Base-by-base conservation (phyloP, 768 basidiomycete genomes). In the Heimioporus sp. region DNA sequence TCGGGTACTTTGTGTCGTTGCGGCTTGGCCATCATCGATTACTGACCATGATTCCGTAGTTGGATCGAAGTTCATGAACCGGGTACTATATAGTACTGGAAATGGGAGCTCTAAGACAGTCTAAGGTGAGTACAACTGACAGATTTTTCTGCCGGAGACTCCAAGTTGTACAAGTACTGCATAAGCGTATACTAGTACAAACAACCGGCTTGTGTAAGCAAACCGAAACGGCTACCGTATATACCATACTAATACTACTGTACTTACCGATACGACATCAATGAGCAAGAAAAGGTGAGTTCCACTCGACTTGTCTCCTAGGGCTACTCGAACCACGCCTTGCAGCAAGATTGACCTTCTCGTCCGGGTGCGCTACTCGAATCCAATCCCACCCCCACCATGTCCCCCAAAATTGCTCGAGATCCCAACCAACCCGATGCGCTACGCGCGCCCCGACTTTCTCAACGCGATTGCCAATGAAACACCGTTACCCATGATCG, bases 361-460 rank as follows among this genome's bases (percentile, higher is more conserved):
- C 48, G 91, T 96, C 45, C 86, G 92, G 48, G 93, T 96, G 32
- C 87, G 96, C 12, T 98, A 95, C 70, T 81, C 86, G 37, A 97
- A 98, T 71, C 94, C 95, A 3, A 81, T 99, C 3, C 96, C 96
- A 2, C 78, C 93, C 12, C 97, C 97, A 30, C 93, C 97, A 77
- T 98, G 91, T 77, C 97, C 97, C 7, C 96, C 97, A 24, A 96
- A 97, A 72, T 73, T 98, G 4, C 79, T 99, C 62, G 81, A 96
- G 52, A 88, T 98, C 49, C 85, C 89, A n/a, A 97, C 96, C 32
- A 81, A 90, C 65, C 87, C 93, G 6, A 79, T 81, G 66, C 89
- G 96, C 40, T 93, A 97, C 67, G 87, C 92, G 15, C 81, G 82
- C 17, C 88, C 92, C 7, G 90, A 90, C 60, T 95, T 93, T 59